Evolutionary conservation across 2,329 filamentous ascomycete species (phyloP), one percentile per base, ranked within the genome.

Genomic region (Pseudogymnoascus sp.): DNA sequence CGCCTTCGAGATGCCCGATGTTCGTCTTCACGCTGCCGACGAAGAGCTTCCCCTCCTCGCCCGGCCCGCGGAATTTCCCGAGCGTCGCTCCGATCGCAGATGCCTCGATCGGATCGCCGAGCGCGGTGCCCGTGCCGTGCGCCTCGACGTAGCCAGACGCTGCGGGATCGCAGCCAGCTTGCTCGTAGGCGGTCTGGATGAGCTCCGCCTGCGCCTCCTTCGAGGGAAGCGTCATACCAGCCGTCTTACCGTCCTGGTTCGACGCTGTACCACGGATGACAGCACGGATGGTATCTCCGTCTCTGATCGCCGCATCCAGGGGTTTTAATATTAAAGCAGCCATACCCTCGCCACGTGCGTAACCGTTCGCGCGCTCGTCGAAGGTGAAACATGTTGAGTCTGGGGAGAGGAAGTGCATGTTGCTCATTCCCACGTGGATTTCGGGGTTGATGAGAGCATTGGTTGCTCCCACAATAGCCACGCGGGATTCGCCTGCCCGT

Each of bases 281-380:
- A 1, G 75, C 76, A 3, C 76, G 72, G 28, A 81, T 77, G 0
- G 71, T 71, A 64, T 81, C 75, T 2, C 73, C 71, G 31, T 78
- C 76, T 18, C 69, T 66, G 5, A 81, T 49, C 1, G 79, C 79
- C 38, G 75, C 70, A 5, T 69, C 64, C 0, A 81, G 62, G 0
- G 70, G 73, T 64, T 81, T 81, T 6, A 82, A 59, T 0, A 79
- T 62, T 4, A 81, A 33, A 18, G 71, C 68, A 1, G 70, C 76
- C 11, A 76, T 69, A 3, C 75, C 80, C 66, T 82, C 80, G 1
- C 79, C 79, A 8, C 79, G 73, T 0, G 71, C 75, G 63, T 81
- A 82, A 0, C 80, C 80, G 60, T 77, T 73, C 0, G 76, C 78
- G 7, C 70, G 67, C 5, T 72, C 65, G 62, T 80, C 79, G 55